Base-by-base conservation (phyloP, 352 stramenopile genomes). In the Phytophthora citricola region DNA sequence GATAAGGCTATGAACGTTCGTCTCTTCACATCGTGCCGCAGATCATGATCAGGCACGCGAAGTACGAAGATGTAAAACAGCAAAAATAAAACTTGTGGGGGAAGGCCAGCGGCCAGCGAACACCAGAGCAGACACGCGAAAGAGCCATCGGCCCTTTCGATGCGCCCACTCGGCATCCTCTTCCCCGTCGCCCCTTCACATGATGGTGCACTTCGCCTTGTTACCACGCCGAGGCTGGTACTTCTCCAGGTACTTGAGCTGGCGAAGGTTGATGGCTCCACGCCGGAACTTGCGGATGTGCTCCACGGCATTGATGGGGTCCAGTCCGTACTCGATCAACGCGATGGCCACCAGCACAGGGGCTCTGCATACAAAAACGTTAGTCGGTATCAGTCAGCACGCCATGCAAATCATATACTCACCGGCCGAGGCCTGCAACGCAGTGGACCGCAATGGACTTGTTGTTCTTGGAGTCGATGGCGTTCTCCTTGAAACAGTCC, bases 321-420 rank as follows among this genome's bases (percentile, higher is more conserved):
- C 96, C 75, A 98, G 83, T 29, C 88, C 91, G 45, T 89, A 98
- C 75, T 99, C 97, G 71, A 99, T 99, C 40, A 99, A 74, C 39
- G 97, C 97, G 69, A 99, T 98, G 4, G 97, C 97, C 14, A 99
- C 97, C 40, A 99, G 86, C 50, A 99, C 96, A 0, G 97, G 97
- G 4, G 97, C 97, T 41, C 84, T 93, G 50, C 10, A 57, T 55
- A 54, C n/a, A 26, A 15, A 17, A 56, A 40, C 24, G 31, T 53
- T 32, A 27, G 6, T 22, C 4, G 32, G 24, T 3, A 26, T 57
- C n/a, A 44, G 40, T 50, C 32, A 65, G 29, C 5, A 4, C 9
- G 43, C 12, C 15, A 9, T 24, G 5, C 12, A 32, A 32, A n/a
- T 44, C 26, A 17, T 12, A 17, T n/a, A 83, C 81, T 60, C 64